These are phyloP conservation scores for Ogataea wickerhamii DNA, from an alignment of 805 yeast genomes.

Conservation along the genomic window DNA sequence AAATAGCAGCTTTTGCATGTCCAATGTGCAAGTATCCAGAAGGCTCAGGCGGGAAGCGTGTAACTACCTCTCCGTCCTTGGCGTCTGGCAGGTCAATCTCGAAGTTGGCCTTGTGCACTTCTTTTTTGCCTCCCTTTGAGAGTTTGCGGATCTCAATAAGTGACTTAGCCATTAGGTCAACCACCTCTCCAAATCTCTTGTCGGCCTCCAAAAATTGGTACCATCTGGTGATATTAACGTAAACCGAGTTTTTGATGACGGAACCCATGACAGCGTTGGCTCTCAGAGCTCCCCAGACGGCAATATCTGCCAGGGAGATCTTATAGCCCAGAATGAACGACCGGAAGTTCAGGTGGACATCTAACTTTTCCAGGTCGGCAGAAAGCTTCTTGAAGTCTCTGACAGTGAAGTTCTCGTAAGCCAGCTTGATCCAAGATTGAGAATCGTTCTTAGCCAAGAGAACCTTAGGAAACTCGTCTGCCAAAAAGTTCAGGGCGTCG, in stretches of 20 bases:
- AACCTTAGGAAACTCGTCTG: slow-evolving; percentile 49
- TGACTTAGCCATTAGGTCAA: slow-evolving; percentile 63
- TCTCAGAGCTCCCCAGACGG: slow-evolving; percentile 90
- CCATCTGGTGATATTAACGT: slow-evolving; percentile 91
- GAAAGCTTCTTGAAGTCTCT: slow-evolving; percentile 88
- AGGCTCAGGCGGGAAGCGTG: slow-evolving; percentile 99
- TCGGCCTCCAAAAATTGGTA: slow-evolving; percentile 71
- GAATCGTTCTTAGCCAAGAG: slow-evolving; percentile 37
- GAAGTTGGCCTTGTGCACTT: slow-evolving; percentile 88
- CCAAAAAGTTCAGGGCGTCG: slow-evolving; percentile 47
- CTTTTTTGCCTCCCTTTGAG: slow-evolving; percentile 67
- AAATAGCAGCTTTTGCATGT: slow-evolving; percentile 96
- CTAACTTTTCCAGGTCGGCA: slow-evolving; percentile 72
- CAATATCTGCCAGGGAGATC: slow-evolving; percentile 76
- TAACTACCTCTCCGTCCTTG: slow-evolving; percentile 89
- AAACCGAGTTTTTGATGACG: slow-evolving; percentile 77
- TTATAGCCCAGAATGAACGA: slow-evolving; percentile 68
- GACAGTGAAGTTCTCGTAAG: slow-evolving; percentile 63
- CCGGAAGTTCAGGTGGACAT: slow-evolving; percentile 79
- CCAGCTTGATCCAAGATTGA: slow-evolving; percentile 64
- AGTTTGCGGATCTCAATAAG: slow-evolving; percentile 70
- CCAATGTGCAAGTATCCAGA: slow-evolving; percentile 99
- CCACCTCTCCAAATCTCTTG: slow-evolving; percentile 63
- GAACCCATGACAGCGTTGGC: slow-evolving; percentile 93
- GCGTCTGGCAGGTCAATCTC: slow-evolving; percentile 94